These are phyloP conservation scores for Penicillium daleae DNA, from an alignment of 495 filamentous ascomycete species.

Conservation along the genomic window DNA sequence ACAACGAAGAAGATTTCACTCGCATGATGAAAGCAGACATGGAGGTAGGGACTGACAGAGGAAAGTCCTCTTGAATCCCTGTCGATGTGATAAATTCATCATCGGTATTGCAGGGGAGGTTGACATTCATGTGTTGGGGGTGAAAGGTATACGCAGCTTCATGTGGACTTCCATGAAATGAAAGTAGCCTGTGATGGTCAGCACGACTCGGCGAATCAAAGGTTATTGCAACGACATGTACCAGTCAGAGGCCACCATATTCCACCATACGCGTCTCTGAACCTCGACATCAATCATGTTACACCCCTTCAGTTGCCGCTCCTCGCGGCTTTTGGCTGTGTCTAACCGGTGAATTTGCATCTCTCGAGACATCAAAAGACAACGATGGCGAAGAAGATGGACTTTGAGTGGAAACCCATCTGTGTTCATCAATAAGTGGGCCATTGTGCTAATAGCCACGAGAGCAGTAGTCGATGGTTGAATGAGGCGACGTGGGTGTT, in stretches of 20 bases:
- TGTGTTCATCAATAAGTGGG: constrained; percentile 26
- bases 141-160: constrained; percentile 36
- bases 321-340: constrained; percentile 24
- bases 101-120: constrained; percentile 34
- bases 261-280: constrained; percentile 39
- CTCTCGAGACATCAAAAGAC: constrained; percentile 30
- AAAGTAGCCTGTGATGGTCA: constrained; percentile 27
- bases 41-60: constrained; percentile 25
- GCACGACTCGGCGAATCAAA: not conserved
- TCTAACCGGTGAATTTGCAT: constrained; percentile 36
- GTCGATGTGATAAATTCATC: constrained; percentile 29
- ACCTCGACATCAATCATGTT: constrained; percentile 37
- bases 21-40: constrained; percentile 33
- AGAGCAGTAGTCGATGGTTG: constrained; percentile 32
- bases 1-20: constrained; percentile 28
- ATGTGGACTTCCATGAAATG: constrained; percentile 30
- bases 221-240: constrained; percentile 4
- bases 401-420: constrained; percentile 29
- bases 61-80: constrained; percentile 13
- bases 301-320: constrained; percentile 29
- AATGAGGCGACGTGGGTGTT: constrained; percentile 21
- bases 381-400: constrained; percentile 27
- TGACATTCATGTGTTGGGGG: constrained; percentile 38
- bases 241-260: constrained; percentile 40
- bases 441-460: constrained; percentile 25